Evolutionary conservation across 1,139 yeast species (phyloP), one percentile per base, ranked within the genome.

Genomic region (Pichia sp.): DNA sequence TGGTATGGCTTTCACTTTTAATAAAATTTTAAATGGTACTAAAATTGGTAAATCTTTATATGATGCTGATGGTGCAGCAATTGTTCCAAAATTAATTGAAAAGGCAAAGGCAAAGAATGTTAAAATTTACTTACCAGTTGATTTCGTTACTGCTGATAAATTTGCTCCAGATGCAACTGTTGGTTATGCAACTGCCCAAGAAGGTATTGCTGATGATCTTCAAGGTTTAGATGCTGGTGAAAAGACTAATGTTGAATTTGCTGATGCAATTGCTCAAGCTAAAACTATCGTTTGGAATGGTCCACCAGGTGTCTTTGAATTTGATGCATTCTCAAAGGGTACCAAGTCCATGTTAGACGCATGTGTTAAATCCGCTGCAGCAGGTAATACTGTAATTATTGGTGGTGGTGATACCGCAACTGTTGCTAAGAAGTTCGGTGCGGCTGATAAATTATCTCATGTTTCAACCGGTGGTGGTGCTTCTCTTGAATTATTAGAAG

Each of bases 321-420:
- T 90, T 64, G 96, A 87, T 55, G 77, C 77, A 63, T 90, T 90
- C 66, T 82, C 96, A 57, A 70, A 70, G 51, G 97, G 97, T 72
- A 90, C 97, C 65, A 85, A 87, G 75, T 69, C 87, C 50, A 73
- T 89, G 70, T 79, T 90, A 62, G 94, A 82, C 56, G 95, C 92
- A 58, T 82, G 82, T 62, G 95, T 87, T 59, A 74, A 78, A 66
- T 85, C 95, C 53, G 87, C 90, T 60, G 81, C 79, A 68, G 77
- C 78, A 51, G 96, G 96, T 65, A 83, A 87, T 76, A 87, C 96
- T 58, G 96, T 89, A 55, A 92, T 92, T 70, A 84, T 90, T 61
- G 97, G 97, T 69, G 97, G 97, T 80, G 97, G 97, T 78, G 97
- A 90, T 73, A 90, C 97, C 62, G 97, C 97, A 57, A 90, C 97